phyloP scores from a whole-genome alignment of 176 grass and related monocot genomes.

The Oryza rufipogon region DNA sequence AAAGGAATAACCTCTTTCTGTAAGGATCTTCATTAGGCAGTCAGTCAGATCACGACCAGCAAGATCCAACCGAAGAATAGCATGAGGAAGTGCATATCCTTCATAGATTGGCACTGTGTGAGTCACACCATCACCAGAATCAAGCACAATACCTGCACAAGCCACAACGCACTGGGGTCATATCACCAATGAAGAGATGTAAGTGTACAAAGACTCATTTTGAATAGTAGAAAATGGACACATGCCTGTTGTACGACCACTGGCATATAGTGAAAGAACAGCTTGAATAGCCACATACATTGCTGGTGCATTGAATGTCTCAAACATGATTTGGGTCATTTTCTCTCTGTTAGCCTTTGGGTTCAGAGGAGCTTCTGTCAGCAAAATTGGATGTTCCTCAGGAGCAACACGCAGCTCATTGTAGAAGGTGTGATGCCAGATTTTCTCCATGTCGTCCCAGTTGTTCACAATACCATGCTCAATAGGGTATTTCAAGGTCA shows the following conservation, averaged over 20 bases:
- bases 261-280: slow-evolving; percentile 51
- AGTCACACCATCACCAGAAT: slow-evolving; percentile 56
- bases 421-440: slow-evolving; percentile 55
- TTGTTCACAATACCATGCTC: slow-evolving; percentile 52
- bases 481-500: slow-evolving; percentile 48
- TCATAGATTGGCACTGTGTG: slow-evolving; percentile 59
- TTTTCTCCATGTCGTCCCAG: slow-evolving; percentile 59
- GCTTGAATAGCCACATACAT: slow-evolving; percentile 56
- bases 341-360: slow-evolving; percentile 54
- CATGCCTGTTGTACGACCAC: slow-evolving; percentile 47
- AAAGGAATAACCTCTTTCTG: slow-evolving; percentile 56
- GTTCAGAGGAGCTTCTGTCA: slow-evolving; percentile 52
- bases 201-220: neutral
- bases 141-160: slow-evolving; percentile 58
- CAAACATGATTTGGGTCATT: slow-evolving; percentile 58
- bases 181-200: neutral
- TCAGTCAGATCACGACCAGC: slow-evolving; percentile 55
- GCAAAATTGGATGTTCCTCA: slow-evolving; percentile 46
- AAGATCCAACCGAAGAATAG: slow-evolving; percentile 58
- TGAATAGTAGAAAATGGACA: slow-evolving; percentile 14
- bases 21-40: slow-evolving; percentile 60
- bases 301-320: slow-evolving; percentile 53
- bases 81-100: slow-evolving; percentile 59
- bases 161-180: slow-evolving; percentile 9
- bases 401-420: slow-evolving; percentile 56